Evolutionary conservation across 2,329 filamentous ascomycete genomes (phyloP), one percentile per base, ranked within the genome.

Genomic region (Xylaria polymorpha): DNA sequence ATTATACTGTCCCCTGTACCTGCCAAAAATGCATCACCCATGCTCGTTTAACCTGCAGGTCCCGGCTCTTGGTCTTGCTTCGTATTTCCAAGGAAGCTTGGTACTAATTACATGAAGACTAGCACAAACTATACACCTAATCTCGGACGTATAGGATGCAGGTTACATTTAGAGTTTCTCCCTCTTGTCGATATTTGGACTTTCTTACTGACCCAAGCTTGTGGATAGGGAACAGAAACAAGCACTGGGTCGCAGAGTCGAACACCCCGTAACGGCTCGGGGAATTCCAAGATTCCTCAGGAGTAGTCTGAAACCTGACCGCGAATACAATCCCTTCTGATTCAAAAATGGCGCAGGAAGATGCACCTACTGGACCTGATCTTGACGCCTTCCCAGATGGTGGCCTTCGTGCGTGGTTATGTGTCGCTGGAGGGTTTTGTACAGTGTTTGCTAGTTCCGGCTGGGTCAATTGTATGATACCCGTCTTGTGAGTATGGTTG

Each of bases 361-460:
- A 50, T 15, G 12, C 56, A 37, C 51, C 57, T 29, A 8, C 37
- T 9, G 64, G 61, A 20, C 61, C 63, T 4, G 39, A 58, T 29
- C 56, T 39, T 7, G 39, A 58, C 25, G 56, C 5, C 37, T 72
- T 70, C 44, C 72, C 72, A 4, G 72, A 74, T 50, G 71, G 71
- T 44, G 72, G 72, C 35, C 68, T 72, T 22, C 9, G 68, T 10
- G 72, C 72, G n/a, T 74, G 72, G 72, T 35, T 73, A 12, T 72
- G 69, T 56, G 69, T 74, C 32, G 71, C 71, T 10, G 72, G 72
- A 10, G 71, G 72, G 12, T 74, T 73, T n/a, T 71, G 69, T 18
- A 67, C 68, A 0, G 41, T 71, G 4, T 74, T 74, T 63, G 65
- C 66, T 35, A 73, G 69, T 58, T 72, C 73, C 56, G 72, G 72